Percentiles rank a stretch among this genome's conserved stretches.
Evolutionary conservation across 208 protist genomes (phyloP).

Genomic region (Kentomonas sorsogonicus): DNA sequence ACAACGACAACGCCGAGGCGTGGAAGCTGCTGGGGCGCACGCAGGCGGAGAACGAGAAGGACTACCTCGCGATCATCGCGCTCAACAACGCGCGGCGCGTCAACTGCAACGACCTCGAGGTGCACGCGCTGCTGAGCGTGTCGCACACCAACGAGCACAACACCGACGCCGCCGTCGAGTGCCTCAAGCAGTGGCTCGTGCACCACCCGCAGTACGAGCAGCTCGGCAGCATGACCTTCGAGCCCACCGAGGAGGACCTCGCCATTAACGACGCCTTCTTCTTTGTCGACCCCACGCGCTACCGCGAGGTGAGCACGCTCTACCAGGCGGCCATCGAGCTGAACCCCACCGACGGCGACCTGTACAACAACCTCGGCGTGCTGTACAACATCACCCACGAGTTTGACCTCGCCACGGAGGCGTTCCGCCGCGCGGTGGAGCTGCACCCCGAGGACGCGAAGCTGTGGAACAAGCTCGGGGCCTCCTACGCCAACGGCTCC

Average conservation of each 20-base stretch:
- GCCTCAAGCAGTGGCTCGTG: slow-evolving; percentile 70
- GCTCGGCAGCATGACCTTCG: slow-evolving; percentile 52
- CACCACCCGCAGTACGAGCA: slow-evolving; percentile 77
- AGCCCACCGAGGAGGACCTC: slow-evolving; percentile 32
- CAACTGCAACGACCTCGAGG: slow-evolving; percentile 56
- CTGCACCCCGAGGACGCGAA: slow-evolving; percentile 57
- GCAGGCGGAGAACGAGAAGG: slow-evolving; percentile 90
- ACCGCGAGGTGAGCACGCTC: slow-evolving; percentile 58
- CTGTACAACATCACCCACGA: slow-evolving; percentile 78
- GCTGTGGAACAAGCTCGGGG: slow-evolving; percentile 91
- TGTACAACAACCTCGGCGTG: slow-evolving; percentile 78
- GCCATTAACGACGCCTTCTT: slow-evolving; percentile 66
- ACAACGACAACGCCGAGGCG: slow-evolving; percentile 56
- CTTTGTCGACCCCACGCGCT: slow-evolving; percentile 53
- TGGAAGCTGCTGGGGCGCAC: slow-evolving; percentile 79
- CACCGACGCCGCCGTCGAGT: slow-evolving; percentile 54
- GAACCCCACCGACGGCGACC: slow-evolving; percentile 63
- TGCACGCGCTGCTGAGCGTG: slow-evolving; percentile 70
- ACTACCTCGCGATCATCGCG: slow-evolving; percentile 78
- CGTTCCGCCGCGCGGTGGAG: slow-evolving; percentile 70
- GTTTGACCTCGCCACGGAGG: slow-evolving; percentile 67
- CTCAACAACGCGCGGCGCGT: slow-evolving; percentile 74
- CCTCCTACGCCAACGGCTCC: slow-evolving; percentile 81
- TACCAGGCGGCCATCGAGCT: slow-evolving; percentile 72
- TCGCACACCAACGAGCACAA: slow-evolving; percentile 89